phyloP scores from a whole-genome alignment of 805 yeast species.

The Wickerhamomyces sydowiorum region DNA sequence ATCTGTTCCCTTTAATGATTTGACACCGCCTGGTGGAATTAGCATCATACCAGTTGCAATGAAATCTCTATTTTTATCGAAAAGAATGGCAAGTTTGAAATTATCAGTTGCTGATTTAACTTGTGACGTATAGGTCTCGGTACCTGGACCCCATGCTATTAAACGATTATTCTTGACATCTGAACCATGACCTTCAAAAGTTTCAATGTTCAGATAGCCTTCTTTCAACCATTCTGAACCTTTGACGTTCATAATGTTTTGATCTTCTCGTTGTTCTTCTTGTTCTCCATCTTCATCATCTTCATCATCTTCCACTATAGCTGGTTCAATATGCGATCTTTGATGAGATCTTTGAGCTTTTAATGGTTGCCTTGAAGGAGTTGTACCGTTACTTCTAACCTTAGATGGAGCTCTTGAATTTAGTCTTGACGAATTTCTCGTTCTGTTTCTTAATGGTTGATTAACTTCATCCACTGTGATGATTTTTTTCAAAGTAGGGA shows the following conservation, averaged over 20 bases:
- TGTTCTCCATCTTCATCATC: conserved; percentile 14
- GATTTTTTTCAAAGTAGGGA: conserved; percentile 54
- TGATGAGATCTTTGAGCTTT: conserved; percentile 1
- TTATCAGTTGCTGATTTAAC: conserved; percentile 40
- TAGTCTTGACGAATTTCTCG: no score
- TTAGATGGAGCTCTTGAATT: conserved; percentile 13
- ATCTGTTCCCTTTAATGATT: conserved; percentile 54
- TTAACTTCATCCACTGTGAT: conserved; percentile 32
- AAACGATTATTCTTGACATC: conserved; percentile 37
- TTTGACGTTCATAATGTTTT: conserved; percentile 19
- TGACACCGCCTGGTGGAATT: conserved; percentile 56
- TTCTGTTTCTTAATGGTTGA: conserved; percentile 1
- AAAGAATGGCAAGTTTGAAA: conserved; percentile 58
- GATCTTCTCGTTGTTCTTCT: conserved; percentile 16
- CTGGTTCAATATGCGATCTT: not conserved
- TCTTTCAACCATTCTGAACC: conserved; percentile 50
- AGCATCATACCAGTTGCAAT: conserved; percentile 72
- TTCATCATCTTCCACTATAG: conserved; percentile 1
- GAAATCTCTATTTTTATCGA: conserved; percentile 54
- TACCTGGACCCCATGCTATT: conserved; percentile 63
- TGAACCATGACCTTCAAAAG: conserved; percentile 45
- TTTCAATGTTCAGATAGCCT: conserved; percentile 38
- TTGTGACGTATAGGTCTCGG: conserved; percentile 38
- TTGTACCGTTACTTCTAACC: not conserved
- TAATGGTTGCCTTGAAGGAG: conserved; percentile 6